These are phyloP conservation scores for Fusarium hainanense DNA, from an alignment of 2,329 filamentous ascomycete genomes.

Conservation along the genomic window DNA sequence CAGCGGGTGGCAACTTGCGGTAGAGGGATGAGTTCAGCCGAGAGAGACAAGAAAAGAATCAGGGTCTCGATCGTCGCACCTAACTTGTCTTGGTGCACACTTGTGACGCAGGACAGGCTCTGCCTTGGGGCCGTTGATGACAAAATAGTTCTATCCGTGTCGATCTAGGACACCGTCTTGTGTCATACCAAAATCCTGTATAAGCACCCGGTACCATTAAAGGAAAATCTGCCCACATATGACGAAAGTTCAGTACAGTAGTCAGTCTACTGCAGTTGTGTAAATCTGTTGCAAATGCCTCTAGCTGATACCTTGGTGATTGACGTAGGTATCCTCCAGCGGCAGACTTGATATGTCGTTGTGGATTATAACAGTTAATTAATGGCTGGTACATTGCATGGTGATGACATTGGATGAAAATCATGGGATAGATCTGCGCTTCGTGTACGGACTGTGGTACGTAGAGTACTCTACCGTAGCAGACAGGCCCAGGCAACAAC, in stretches of 20 bases:
- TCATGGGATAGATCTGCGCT: background rate
- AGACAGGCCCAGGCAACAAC: background rate
- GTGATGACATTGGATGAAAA: background rate
- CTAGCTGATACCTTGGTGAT: background rate
- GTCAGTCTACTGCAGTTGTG: background rate
- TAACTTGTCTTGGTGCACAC: constrained; percentile 1
- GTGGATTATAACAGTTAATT: background rate
- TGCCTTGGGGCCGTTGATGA: constrained; percentile 11
- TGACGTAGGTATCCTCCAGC: background rate
- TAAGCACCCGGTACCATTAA: background rate
- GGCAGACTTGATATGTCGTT: background rate
- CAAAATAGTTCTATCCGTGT: constrained; percentile 9
- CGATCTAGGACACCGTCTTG: constrained; percentile 3
- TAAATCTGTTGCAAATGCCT: background rate
- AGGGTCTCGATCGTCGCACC: constrained; percentile 30
- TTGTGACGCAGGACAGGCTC: constrained; percentile 39
- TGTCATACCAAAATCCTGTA: constrained; percentile 8
- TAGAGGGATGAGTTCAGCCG: constrained; percentile 5
- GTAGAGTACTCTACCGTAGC: background rate
- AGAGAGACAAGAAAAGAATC: background rate
- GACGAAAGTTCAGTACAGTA: background rate
- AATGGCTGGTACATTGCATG: background rate
- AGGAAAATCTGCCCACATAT: background rate
- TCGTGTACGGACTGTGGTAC: background rate
- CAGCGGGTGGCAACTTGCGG: constrained; percentile 22